These are phyloP conservation scores for Phytophthora pseudosyringae DNA, from an alignment of 352 stramenopile genomes.

Conservation along the genomic window DNA sequence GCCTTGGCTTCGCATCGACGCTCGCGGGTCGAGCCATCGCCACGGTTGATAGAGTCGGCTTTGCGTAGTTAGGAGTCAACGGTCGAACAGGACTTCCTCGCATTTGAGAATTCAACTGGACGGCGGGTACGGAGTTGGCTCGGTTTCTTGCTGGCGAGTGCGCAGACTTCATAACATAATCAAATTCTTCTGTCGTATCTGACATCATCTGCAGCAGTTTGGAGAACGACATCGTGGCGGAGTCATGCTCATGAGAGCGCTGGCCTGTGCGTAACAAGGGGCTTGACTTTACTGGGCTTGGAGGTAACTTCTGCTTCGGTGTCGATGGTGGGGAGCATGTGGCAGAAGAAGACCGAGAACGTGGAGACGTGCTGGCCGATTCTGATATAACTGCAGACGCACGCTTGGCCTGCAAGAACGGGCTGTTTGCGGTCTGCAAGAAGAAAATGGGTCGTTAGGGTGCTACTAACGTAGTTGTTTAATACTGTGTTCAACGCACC, in stretches of 20 bases:
- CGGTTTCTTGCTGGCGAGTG: constrained; percentile 7
- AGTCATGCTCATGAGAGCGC: constrained; percentile 11
- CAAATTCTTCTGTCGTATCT: constrained; percentile 10
- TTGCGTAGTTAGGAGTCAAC: constrained; percentile 30
- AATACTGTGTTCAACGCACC: constrained; percentile 20
- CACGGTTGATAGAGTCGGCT: constrained; percentile 20
- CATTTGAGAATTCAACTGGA: not conserved
- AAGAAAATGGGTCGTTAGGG: not conserved
- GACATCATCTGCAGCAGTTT: constrained; percentile 43
- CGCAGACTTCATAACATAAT: constrained; percentile 12
- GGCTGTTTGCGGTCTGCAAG: constrained; percentile 25
- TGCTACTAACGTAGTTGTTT: too few species aligned
- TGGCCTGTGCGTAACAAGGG: not conserved
- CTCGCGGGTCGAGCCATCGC: constrained; percentile 25
- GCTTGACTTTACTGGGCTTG: not conserved
- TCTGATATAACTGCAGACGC: not conserved
- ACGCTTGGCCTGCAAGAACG: constrained; percentile 22
- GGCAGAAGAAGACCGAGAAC: constrained; percentile 14
- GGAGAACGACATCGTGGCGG: constrained; percentile 42
- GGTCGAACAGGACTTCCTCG: not conserved
- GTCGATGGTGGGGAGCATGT: constrained; percentile 12
- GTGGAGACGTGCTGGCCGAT: not conserved
- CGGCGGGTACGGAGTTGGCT: constrained; percentile 13
- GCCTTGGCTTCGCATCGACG: constrained; percentile 21
- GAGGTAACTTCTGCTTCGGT: constrained; percentile 14